Base-by-base conservation (phyloP, 2,329 filamentous ascomycete species). In the Fusarium graminum region DNA sequence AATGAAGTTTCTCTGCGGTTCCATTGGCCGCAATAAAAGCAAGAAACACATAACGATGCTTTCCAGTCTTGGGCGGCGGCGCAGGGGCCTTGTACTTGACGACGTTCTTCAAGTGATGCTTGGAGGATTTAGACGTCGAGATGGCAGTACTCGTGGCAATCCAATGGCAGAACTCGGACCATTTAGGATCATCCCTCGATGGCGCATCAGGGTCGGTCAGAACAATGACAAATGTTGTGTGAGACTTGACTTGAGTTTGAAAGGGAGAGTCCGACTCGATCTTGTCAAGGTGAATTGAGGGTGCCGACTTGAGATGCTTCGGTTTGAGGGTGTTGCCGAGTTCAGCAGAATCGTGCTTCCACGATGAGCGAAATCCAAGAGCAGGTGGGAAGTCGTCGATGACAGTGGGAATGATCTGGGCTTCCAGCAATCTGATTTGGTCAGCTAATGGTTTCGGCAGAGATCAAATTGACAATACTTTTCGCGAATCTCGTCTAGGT, bases 121-220 rank as follows among this genome's bases (percentile, higher is more conserved):
- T 47, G 2, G 47, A 52, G 0, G 17, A 22, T 14, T 30, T 14
- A 12, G 51, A 45, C 10, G 46, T 56, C 4, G 41, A 17, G 6
- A 43, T 9, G 0, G 44, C 30, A 3, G 41, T 42, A 3, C 66
- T 59, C 0, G 45, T 16, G 2, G 67, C 67, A 7, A 71, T 68
- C 67, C 67, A 71, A 10, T 71, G 69, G 22, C 69, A 71, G 34
- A 71, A 66, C 17, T 71, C 58, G 4, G 69, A 68, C 69, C 66
- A 71, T 45, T 70, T 64, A 2, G 67, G 69, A 8, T 70, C 41
- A 8, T 64, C 56, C 13, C 69, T 53, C 0, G 69, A 71, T 10
- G 69, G 69, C 0, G 69, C 69, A 7, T 71, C 69, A 7, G 69
- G 69, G 4, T 71, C 66, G 0, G 69, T 71, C n/a, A 71, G 42